Base-by-base conservation (phyloP, 2,329 filamentous ascomycete species). In the Biscogniauxia mediterranea region DNA sequence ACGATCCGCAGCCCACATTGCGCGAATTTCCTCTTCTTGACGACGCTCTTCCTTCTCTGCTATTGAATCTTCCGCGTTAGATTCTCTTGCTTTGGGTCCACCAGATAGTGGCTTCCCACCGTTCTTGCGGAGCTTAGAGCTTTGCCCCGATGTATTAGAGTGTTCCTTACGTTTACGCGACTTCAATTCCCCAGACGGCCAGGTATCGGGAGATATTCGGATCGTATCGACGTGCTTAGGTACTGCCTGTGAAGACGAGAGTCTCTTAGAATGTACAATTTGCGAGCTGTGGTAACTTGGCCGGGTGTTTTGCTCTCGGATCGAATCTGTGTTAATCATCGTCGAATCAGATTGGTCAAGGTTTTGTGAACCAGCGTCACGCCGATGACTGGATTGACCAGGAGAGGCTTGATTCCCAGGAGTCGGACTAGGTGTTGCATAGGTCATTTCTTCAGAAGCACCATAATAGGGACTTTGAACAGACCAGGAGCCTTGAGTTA, bases 1-100 rank as follows among this genome's bases (percentile, higher is more conserved):
- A 28, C 70, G 69, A 20, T 73, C 68, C 23, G 71, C 68, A 20
- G 71, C 71, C 73, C 73, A 74, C 72, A 74, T 74, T n/a, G 69
- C 70, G 13, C 68, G 71, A 20, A 72, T 73, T 52, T 68, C 68
- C 21, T 72, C 67, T 51, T 71, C 72, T 60, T 73, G 68, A 2
- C 66, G 70, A 26, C 68, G 69, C 49, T 68, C 65, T 56, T 70
- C 65, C 50, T 72, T 69, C 55, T 73, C 72, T 5, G 67, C 64
- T 42, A 66, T 58, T 28, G 69, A 63, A 21, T 69, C 68, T 50
- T 65, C 66, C 50, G 72, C 69, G 19, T 64, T 59, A 46, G 55
- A 55, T 42, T 50, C 62, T 60, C 38, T 65, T 61, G 42, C 59
- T 65, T 57, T 66, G 55, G n/a, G 57, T 53, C 8, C 49, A 53